Conservation (phyloP, 768 basidiomycete species). For the Podaxis rugospora region DNA sequence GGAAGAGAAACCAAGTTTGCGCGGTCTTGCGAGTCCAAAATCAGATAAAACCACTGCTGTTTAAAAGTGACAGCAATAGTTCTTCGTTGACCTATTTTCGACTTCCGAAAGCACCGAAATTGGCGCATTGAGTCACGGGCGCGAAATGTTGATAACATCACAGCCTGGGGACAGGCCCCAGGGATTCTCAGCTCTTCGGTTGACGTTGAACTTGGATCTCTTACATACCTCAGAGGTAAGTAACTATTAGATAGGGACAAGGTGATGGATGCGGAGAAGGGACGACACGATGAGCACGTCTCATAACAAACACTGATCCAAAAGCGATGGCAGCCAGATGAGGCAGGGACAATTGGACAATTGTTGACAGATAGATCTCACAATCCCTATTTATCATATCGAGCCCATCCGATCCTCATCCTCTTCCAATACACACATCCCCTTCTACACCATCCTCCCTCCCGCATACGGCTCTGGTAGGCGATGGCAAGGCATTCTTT, state of each 20-base stretch:
- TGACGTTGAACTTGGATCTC: background rate
- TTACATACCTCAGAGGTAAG: background rate
- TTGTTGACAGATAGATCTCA: constrained; percentile 10
- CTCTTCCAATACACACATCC: constrained; percentile 4
- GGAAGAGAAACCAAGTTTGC: background rate
- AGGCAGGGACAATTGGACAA: background rate
- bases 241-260: background rate
- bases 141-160: too few relatives aligned
- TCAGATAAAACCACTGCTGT: background rate
- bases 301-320: background rate
- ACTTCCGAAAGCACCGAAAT: too few relatives aligned
- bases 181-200: too few relatives aligned
- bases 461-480: background rate
- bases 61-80: background rate
- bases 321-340: background rate
- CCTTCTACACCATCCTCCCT: background rate
- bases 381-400: constrained; percentile 12
- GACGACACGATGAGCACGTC: background rate
- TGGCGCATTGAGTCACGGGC: too few relatives aligned
- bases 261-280: background rate
- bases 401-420: constrained; percentile 10
- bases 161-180: too few relatives aligned
- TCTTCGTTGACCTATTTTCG: background rate
- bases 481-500: constrained; percentile 74
- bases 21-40: background rate